Percentiles rank a stretch among this genome's conserved stretches.
phyloP scores from a whole-genome alignment of 139 green algal genomes.

The Auxenochlorella protothecoides region DNA sequence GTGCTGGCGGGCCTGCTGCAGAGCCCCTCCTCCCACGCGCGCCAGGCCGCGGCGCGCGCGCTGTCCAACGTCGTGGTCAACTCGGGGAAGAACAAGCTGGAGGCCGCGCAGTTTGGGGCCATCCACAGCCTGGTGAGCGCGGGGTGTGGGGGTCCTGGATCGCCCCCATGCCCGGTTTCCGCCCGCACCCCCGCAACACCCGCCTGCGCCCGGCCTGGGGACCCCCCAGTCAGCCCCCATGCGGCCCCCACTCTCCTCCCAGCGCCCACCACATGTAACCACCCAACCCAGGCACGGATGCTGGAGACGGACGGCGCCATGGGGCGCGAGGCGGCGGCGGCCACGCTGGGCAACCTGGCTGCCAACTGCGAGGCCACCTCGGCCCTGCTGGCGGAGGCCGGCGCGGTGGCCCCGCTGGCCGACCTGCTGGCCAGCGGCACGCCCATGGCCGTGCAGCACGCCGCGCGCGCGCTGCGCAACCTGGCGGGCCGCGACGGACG shows the following conservation, averaged over 20 bases:
- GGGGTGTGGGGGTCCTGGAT: background rate
- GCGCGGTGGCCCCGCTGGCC: conserved; percentile 7
- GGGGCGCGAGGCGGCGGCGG: conserved; percentile 18
- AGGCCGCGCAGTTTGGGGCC: conserved; percentile 12
- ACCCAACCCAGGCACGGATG: background rate
- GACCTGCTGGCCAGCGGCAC: conserved; percentile 21
- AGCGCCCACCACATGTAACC: background rate
- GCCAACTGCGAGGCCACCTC: conserved; percentile 18
- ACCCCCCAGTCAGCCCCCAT: background rate
- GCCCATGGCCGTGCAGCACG: conserved; percentile 14
- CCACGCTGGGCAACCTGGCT: conserved; percentile 23
- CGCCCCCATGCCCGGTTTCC: conserved; percentile 5
- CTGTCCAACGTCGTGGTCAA: conserved; percentile 21
- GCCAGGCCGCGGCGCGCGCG: conserved; percentile 17
- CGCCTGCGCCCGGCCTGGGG: background rate
- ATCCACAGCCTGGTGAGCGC: conserved; percentile 1
- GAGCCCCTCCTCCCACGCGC: conserved; percentile 2
- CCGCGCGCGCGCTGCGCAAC: conserved; percentile 26
- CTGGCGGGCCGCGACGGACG: conserved; percentile 8
- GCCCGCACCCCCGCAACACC: too few species aligned
- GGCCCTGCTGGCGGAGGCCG: conserved; percentile 7
- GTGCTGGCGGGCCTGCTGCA: conserved; percentile 16
- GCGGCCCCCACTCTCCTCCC: background rate
- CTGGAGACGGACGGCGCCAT: conserved; percentile 1
- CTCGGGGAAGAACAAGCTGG: conserved; percentile 21